A percentile compares a stretch with the other conserved stretches of the same genome.
These are phyloP conservation scores for Chrysosporium queenslandicum DNA, from an alignment of 2,329 filamentous ascomycete species.

Conservation along the genomic window DNA sequence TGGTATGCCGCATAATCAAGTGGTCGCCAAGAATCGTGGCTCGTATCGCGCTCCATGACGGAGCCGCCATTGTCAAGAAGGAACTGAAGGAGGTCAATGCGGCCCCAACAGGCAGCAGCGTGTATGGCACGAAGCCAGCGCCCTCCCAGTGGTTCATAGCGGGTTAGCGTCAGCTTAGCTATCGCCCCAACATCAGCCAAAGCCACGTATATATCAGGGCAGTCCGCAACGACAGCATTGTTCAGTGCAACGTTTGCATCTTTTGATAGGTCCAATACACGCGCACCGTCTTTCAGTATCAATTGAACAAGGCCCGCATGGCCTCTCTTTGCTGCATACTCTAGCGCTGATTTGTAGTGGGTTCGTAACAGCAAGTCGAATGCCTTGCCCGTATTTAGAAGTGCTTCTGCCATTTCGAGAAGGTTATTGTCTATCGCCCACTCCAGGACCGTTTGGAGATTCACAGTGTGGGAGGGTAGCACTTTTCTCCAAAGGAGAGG, in stretches of 20 bases:
- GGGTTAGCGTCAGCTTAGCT: neutral
- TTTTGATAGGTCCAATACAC: neutral
- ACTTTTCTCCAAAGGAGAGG: neutral
- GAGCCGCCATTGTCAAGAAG: neutral
- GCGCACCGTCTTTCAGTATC: conserved; percentile 2
- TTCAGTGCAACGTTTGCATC: neutral
- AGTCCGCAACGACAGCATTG: neutral
- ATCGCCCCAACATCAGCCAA: neutral
- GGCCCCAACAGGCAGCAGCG: neutral
- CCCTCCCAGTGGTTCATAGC: too few species aligned
- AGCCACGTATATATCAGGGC: neutral
- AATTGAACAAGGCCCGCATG: neutral
- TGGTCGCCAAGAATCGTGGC: neutral
- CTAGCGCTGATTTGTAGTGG: too few species aligned
- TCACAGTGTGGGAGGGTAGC: neutral
- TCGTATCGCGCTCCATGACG: neutral
- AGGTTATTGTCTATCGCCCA: too few species aligned
- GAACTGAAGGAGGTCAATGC: conserved; percentile 4
- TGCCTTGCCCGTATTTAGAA: too few species aligned
- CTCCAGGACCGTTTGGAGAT: too few species aligned
- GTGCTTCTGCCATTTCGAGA: too few species aligned
- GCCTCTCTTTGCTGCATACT: neutral
- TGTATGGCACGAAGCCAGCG: neutral
- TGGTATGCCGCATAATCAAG: conserved; percentile 6
- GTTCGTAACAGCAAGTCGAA: too few species aligned